Evolutionary conservation across 805 yeast species (phyloP).

Genomic region (Candida vartiovaarae): DNA sequence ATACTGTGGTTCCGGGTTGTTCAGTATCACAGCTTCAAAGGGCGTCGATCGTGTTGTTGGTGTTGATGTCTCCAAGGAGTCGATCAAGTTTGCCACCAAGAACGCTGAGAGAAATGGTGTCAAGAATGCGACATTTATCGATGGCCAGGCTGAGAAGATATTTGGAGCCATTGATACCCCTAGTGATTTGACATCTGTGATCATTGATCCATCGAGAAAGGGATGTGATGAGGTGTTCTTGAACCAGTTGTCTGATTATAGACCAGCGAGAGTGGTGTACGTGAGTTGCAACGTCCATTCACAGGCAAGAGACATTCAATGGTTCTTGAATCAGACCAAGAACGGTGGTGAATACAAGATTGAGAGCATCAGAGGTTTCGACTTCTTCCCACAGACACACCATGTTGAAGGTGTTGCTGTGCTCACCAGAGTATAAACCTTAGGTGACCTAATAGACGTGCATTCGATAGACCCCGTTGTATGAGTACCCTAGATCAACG

Average conservation of each 20-base stretch:
- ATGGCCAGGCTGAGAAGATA: slow-evolving; percentile 88
- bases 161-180: slow-evolving; percentile 77
- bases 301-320: slow-evolving; percentile 90
- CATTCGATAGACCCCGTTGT: too few relatives aligned
- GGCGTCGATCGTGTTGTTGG: slow-evolving; percentile 85
- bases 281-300: slow-evolving; percentile 97
- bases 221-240: slow-evolving; percentile 90
- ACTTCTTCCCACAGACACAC: slow-evolving; percentile 93
- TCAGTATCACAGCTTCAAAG: slow-evolving; percentile 77
- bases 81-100: slow-evolving; percentile 77
- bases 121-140: slow-evolving; percentile 73
- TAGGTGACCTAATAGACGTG: neutral
- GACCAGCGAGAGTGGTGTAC: slow-evolving; percentile 85
- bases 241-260: slow-evolving; percentile 74
- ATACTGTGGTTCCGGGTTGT: slow-evolving; percentile 93
- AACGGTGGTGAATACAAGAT: slow-evolving; percentile 58
- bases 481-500: too few relatives aligned
- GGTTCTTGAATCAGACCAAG: slow-evolving; percentile 60
- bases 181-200: slow-evolving; percentile 71
- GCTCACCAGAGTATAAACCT: slow-evolving; percentile 29
- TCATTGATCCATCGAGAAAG: slow-evolving; percentile 94
- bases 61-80: slow-evolving; percentile 88
- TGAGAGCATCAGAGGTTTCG: slow-evolving; percentile 88
- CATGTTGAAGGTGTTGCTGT: slow-evolving; percentile 89
- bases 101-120: slow-evolving; percentile 76